phyloP scores from a whole-genome alignment of 129 eudicot genomes.

The Logfia minima region DNA sequence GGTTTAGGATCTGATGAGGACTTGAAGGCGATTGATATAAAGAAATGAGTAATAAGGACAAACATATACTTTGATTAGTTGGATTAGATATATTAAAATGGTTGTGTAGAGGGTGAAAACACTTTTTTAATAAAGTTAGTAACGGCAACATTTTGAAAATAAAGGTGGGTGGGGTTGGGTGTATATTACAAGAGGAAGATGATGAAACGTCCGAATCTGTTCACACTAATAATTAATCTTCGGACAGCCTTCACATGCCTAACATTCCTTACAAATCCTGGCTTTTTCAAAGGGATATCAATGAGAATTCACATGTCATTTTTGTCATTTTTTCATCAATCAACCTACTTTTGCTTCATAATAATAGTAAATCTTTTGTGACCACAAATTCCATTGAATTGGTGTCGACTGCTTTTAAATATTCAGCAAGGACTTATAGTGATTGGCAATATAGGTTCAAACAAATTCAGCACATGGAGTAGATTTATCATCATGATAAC shows the following conservation, averaged over 20 bases:
- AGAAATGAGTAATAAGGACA: conserved; percentile 27
- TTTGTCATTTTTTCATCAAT: conserved; percentile 28
- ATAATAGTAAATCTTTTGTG: not conserved
- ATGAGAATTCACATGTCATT: conserved; percentile 22
- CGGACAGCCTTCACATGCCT: conserved; percentile 38
- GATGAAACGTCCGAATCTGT: conserved; percentile 38
- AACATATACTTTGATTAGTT: conserved; percentile 14
- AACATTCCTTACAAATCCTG: conserved; percentile 22
- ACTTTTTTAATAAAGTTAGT: conserved; percentile 19
- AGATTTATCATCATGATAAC: not conserved
- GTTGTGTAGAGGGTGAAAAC: conserved; percentile 7
- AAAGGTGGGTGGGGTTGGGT: conserved; percentile 7
- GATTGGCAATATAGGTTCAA: not conserved
- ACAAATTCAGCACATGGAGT: not conserved
- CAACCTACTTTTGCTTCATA: not conserved
- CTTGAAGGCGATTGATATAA: conserved; percentile 3
- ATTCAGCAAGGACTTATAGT: not conserved
- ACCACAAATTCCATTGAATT: not conserved
- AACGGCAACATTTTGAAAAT: conserved; percentile 28
- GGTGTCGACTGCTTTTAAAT: not conserved
- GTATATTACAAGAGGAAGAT: conserved; percentile 29
- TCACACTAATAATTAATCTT: conserved; percentile 34
- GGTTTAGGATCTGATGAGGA: conserved; percentile 21
- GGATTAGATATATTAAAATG: not conserved
- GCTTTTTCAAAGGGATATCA: not conserved